Base-by-base conservation (phyloP, 352 stramenopile species). In the Phytophthora crassamura region DNA sequence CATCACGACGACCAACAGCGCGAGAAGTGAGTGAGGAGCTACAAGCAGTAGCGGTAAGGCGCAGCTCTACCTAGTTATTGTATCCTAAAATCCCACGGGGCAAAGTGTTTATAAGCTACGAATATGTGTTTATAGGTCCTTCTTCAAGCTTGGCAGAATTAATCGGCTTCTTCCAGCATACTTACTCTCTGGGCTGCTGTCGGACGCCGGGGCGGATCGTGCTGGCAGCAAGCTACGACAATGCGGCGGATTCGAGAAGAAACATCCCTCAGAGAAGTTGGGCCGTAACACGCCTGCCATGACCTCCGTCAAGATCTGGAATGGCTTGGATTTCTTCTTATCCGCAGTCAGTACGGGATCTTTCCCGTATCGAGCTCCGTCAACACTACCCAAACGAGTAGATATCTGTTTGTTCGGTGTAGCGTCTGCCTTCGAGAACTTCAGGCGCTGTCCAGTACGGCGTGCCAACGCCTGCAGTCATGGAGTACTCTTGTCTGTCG, bases 331-430 rank as follows among this genome's bases (percentile, higher is more conserved):
- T 28, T 79, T 75, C 33, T 73, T 72, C 3, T 67, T 71, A 2
- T 72, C 43, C 7, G 61, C 36, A 0, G 51, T 52, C 28, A 58
- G 36, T 72, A 78, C 41, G 69, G 73, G 14, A 76, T 20, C 14
- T 81, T 63, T 3, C 61, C 18, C 0, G 64, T 72, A 33, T 78
- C 75, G 10, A 83, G 45, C 57, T 83, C 75, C 7, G 65, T 59
- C 4, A 83, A 43, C 47, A 83, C 47, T 20, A 80, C 72, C 75
- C 75, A 18, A 83, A 77, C 15, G 69, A 74, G 34, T 77, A 84
- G 34, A 84, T 72, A 18, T 84, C 75, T 14, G 72, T 60, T 33
- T 72, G 57, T 20, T 75, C 62, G 2, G 69, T 71, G 50, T 75
- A 75, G 12, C 33, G 43, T 0, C 52, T 56, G 3, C 72, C 66